Percentiles rank a stretch among this genome's conserved stretches.
These are phyloP conservation scores for Conticribra weissflogii DNA, from an alignment of 108 stramenopile species.

Conservation along the genomic window DNA sequence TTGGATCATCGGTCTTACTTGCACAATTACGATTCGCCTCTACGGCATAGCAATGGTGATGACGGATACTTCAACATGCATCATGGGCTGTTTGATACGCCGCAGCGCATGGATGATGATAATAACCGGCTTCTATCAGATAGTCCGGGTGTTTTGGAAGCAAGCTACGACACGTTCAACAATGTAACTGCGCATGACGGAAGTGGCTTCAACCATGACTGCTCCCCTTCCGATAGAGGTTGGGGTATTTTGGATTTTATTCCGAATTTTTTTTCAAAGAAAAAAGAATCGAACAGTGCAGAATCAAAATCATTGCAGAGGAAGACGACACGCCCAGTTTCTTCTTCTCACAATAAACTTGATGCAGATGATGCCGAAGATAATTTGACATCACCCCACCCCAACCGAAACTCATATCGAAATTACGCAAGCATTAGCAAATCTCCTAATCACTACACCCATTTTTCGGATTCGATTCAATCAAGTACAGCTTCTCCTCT, in stretches of 20 bases:
- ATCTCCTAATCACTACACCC: slow-evolving; percentile 12
- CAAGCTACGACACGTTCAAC: slow-evolving; percentile 46
- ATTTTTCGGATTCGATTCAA: slow-evolving; percentile 4
- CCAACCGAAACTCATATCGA: too few relatives aligned
- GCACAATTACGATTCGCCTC: slow-evolving; percentile 5
- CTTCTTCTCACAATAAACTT: neutral
- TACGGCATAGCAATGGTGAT: neutral
- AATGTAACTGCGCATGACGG: slow-evolving; percentile 24
- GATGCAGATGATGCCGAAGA: too few relatives aligned
- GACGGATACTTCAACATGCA: neutral
- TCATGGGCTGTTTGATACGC: neutral
- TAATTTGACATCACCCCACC: too few relatives aligned
- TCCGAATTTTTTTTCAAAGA: slow-evolving; percentile 19
- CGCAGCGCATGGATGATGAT: too few relatives aligned
- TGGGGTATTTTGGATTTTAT: slow-evolving; percentile 37
- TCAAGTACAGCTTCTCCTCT: neutral
- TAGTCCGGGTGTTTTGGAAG: slow-evolving; percentile 11
- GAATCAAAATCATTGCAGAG: neutral
- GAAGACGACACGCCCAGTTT: neutral
- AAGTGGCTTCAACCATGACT: slow-evolving; percentile 4
- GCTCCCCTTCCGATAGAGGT: slow-evolving; percentile 28
- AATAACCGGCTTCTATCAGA: neutral
- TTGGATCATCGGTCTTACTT: too few relatives aligned
- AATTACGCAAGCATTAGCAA: neutral
- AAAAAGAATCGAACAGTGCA: neutral